These are phyloP conservation scores for Globisporangium apiculatum DNA, from an alignment of 352 stramenopile genomes.

Conservation along the genomic window DNA sequence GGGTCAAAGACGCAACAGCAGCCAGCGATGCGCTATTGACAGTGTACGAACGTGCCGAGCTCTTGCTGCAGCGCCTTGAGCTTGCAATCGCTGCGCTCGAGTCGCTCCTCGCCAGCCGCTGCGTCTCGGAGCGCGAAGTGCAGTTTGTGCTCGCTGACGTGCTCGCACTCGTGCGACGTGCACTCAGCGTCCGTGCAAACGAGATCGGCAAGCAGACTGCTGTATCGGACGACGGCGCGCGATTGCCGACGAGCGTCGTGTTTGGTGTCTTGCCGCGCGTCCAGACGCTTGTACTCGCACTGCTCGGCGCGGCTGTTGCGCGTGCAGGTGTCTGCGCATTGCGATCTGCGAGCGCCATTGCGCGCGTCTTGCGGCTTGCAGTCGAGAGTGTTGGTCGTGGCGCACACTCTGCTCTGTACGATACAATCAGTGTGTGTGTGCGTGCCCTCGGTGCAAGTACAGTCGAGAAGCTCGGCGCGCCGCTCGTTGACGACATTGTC, in stretches of 20 bases:
- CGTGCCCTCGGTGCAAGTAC: slow-evolving; percentile 53
- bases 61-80: slow-evolving; percentile 30
- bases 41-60: slow-evolving; percentile 53
- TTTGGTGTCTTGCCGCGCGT: slow-evolving; percentile 59
- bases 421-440: slow-evolving; percentile 42
- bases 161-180: slow-evolving; percentile 45
- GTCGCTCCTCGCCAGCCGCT: slow-evolving; percentile 34
- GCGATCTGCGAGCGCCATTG: slow-evolving; percentile 61
- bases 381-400: slow-evolving; percentile 30
- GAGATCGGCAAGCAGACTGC: slow-evolving; percentile 79
- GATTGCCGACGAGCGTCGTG: slow-evolving; percentile 61
- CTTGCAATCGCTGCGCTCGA: slow-evolving; percentile 31
- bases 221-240: slow-evolving; percentile 72
- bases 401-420: slow-evolving; percentile 37
- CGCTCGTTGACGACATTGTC: slow-evolving; percentile 56
- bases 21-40: slow-evolving; percentile 24
- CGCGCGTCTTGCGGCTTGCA: slow-evolving; percentile 50
- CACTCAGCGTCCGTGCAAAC: slow-evolving; percentile 52
- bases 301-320: slow-evolving; percentile 33
- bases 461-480: slow-evolving; percentile 62
- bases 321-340: slow-evolving; percentile 53
- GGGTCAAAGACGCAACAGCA: slow-evolving; percentile 39
- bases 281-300: slow-evolving; percentile 34
- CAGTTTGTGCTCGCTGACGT: slow-evolving; percentile 54
- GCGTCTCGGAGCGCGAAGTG: slow-evolving; percentile 71